Conservation (phyloP, 2,329 filamentous ascomycete genomes). For the Raffaelea albimanens region DNA sequence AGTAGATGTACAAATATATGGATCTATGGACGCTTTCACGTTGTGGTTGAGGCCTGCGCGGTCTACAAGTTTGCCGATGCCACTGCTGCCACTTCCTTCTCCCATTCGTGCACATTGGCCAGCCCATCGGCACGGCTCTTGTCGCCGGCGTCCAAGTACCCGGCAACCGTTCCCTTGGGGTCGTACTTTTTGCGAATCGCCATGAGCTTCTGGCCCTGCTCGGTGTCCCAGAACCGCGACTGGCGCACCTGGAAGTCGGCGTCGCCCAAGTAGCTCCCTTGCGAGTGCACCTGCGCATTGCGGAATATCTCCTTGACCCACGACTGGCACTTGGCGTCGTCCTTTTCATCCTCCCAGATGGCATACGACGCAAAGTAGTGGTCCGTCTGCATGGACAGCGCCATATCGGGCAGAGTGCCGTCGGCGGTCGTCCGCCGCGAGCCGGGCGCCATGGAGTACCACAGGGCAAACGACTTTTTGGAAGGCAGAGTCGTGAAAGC, state of each 20-base stretch:
- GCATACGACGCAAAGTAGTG: constrained; percentile 47
- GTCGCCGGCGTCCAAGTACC: constrained; percentile 11
- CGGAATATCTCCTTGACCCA: constrained; percentile 36
- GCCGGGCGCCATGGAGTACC: constrained; percentile 40
- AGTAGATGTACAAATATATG: background rate
- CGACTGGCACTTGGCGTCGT: constrained; percentile 30
- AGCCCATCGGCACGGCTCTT: constrained; percentile 4
- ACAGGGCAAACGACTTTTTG: constrained; percentile 35
- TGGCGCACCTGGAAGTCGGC: constrained; percentile 39
- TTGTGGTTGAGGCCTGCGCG: too few relatives aligned
- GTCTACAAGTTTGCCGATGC: background rate
- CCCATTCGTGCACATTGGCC: constrained; percentile 8
- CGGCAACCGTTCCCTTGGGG: constrained; percentile 9
- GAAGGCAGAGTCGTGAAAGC: constrained; percentile 38
- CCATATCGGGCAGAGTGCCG: constrained; percentile 30
- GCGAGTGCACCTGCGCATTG: constrained; percentile 27
- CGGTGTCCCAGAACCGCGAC: constrained; percentile 37
- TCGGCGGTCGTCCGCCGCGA: constrained; percentile 27
- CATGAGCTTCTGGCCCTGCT: constrained; percentile 13
- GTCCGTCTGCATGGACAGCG: constrained; percentile 43
- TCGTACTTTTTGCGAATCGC: constrained; percentile 6
- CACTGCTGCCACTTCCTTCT: background rate
- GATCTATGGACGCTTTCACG: too few relatives aligned
- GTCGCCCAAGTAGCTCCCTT: constrained; percentile 45
- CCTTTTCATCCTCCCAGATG: constrained; percentile 34